Evolutionary conservation across 164 flowering plant species (phyloP).

Genomic region (Brasenia schreberi): DNA sequence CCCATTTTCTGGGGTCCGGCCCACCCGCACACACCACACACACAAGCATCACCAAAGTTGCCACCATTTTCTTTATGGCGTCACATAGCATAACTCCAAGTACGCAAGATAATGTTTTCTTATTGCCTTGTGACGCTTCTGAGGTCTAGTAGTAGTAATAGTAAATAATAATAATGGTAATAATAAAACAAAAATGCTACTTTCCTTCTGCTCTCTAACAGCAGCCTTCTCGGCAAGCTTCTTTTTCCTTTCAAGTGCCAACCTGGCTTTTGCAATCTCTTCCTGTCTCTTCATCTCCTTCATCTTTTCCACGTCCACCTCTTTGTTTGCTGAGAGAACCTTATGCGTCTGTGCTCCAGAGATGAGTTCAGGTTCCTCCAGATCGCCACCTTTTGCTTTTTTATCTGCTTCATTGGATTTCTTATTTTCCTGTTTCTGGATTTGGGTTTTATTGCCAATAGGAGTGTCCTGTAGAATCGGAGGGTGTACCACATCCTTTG

Average conservation of each 20-base stretch:
- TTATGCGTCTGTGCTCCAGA: constrained; percentile 20
- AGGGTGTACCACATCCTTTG: constrained; percentile 44
- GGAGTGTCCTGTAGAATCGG: constrained; percentile 15
- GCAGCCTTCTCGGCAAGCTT: constrained; percentile 43
- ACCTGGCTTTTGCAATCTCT: constrained; percentile 74
- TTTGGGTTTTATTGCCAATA: constrained; percentile 16
- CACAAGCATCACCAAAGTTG: too few species aligned
- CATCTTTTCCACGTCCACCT: constrained; percentile 40
- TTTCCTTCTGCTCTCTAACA: constrained; percentile 72
- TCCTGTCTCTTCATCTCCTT: constrained; percentile 78
- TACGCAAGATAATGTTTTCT: too few species aligned
- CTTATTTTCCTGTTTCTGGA: constrained; percentile 29
- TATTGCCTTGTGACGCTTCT: too few species aligned
- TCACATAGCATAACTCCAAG: too few species aligned
- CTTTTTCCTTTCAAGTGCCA: constrained; percentile 48
- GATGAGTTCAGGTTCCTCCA: constrained; percentile 22
- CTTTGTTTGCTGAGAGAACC: constrained; percentile 14
- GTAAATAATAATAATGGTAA: background rate
- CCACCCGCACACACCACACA: background rate
- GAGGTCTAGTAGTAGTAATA: background rate
- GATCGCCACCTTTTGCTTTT: constrained; percentile 12
- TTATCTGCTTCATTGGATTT: constrained; percentile 15
- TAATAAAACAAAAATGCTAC: constrained; percentile 8
- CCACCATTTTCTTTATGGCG: too few species aligned
- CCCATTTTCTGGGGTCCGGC: background rate